Evolutionary conservation across 108 stramenopile species (phyloP).

Genomic region (Nitzschia sp.): DNA sequence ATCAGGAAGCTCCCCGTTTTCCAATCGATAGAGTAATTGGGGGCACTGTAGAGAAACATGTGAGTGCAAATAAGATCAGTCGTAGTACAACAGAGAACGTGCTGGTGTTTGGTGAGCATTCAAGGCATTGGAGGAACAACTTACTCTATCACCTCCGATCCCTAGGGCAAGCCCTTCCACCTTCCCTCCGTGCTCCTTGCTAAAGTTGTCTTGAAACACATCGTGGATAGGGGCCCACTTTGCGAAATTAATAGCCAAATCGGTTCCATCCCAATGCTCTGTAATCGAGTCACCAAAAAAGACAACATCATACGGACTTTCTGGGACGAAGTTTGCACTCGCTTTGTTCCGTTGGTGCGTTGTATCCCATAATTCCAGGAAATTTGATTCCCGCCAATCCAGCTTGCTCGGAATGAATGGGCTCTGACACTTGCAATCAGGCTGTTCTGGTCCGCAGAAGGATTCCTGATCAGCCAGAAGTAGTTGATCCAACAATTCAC

Average conservation of each 20-base stretch:
- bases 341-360: not conserved
- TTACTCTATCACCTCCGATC: constrained; percentile 45
- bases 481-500: not conserved
- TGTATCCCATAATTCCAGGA: not conserved
- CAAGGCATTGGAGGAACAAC: not conserved
- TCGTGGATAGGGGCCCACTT: constrained; percentile 28
- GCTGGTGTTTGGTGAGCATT: constrained; percentile 26
- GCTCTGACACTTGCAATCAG: not conserved
- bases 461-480: not conserved
- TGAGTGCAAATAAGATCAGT: not conserved
- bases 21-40: constrained; percentile 54
- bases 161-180: constrained; percentile 27
- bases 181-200: constrained; percentile 40
- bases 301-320: constrained; percentile 27
- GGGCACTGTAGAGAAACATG: constrained; percentile 22
- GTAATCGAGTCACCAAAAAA: constrained; percentile 50
- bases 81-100: constrained; percentile 35
- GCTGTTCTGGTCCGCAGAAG: not conserved
- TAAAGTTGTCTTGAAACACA: constrained; percentile 53
- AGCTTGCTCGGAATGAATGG: not conserved
- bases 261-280: constrained; percentile 36
- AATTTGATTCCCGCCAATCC: not conserved
- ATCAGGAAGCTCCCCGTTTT: constrained; percentile 57
- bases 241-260: not conserved
- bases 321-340: not conserved